A percentile compares a stretch with the other conserved stretches of the same genome.
These are phyloP conservation scores for Aspergillus eucalypticola DNA, from an alignment of 2,329 filamentous ascomycete genomes.

Conservation along the genomic window DNA sequence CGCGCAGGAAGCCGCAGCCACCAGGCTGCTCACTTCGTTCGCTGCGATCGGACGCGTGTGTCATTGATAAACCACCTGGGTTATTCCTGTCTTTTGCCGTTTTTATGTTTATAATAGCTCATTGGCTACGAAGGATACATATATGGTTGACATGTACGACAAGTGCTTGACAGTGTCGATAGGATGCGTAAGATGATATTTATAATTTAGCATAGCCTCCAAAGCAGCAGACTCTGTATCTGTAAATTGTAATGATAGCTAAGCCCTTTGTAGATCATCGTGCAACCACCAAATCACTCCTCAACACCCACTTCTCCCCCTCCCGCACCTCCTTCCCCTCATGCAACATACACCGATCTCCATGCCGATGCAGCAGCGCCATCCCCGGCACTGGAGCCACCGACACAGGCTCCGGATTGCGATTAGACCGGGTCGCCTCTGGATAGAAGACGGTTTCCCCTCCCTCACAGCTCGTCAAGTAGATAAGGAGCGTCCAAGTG, in stretches of 20 bases:
- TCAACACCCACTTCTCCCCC: constrained; percentile 88
- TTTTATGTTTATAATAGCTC: constrained; percentile 8
- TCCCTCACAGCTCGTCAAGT: constrained; percentile 79
- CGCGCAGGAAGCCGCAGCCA: not conserved
- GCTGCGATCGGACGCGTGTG: not conserved
- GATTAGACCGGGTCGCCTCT: constrained; percentile 52
- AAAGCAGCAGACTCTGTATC: not conserved
- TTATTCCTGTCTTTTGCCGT: not conserved
- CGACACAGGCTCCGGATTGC: constrained; percentile 63
- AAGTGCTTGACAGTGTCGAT: not conserved
- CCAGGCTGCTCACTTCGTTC: not conserved
- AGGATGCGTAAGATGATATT: not conserved
- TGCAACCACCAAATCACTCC: constrained; percentile 68
- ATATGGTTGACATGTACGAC: not conserved
- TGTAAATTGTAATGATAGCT: not conserved
- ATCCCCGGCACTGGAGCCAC: constrained; percentile 80
- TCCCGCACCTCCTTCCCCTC: constrained; percentile 76
- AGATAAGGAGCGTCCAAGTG: constrained; percentile 89
- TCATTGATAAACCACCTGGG: not conserved
- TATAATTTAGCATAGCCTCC: no score
- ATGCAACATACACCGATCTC: constrained; percentile 84
- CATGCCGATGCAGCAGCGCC: constrained; percentile 83
- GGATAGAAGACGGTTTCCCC: constrained; percentile 94
- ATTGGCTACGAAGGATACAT: constrained; percentile 8
- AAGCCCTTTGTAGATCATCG: constrained; percentile 24